Conservation (phyloP, 495 filamentous ascomycete species). For the Pseudomonodictys pantanalensis region DNA sequence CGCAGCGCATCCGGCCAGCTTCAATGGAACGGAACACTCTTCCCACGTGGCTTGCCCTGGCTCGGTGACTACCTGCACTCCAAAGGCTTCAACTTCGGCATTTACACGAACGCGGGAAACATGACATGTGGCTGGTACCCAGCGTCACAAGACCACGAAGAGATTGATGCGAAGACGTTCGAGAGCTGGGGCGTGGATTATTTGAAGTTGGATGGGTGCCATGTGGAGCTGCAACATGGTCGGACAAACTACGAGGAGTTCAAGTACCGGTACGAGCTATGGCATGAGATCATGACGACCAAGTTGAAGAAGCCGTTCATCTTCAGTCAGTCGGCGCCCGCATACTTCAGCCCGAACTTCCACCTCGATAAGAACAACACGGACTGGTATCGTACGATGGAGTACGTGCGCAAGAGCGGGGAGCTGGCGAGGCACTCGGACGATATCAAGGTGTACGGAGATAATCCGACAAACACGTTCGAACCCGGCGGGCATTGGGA, state of each 20-base stretch:
- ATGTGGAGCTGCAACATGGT: conserved; percentile 37
- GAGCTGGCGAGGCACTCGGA: conserved; percentile 47
- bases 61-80: conserved; percentile 39
- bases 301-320: conserved; percentile 42
- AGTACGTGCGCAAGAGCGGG: conserved; percentile 42
- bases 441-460: conserved; percentile 45
- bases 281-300: conserved; percentile 40
- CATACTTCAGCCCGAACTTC: conserved; percentile 40
- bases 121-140: conserved; percentile 46
- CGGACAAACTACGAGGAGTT: conserved; percentile 38
- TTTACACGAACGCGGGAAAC: conserved; percentile 47
- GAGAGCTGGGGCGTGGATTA: conserved; percentile 47
- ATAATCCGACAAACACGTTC: conserved; percentile 32
- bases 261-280: conserved; percentile 37
- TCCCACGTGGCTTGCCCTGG: conserved; percentile 47
- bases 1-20: conserved; percentile 40
- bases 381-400: conserved; percentile 46
- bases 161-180: conserved; percentile 43
- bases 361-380: conserved; percentile 36
- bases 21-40: conserved; percentile 41
- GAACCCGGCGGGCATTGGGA: conserved; percentile 40
- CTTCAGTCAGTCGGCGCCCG: conserved; percentile 47
- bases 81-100: conserved; percentile 43
- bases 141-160: conserved; percentile 43
- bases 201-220: conserved; percentile 47